These are phyloP conservation scores for Rhexocercosporidium sp. DNA, from an alignment of 2,329 filamentous ascomycete species.

Conservation along the genomic window DNA sequence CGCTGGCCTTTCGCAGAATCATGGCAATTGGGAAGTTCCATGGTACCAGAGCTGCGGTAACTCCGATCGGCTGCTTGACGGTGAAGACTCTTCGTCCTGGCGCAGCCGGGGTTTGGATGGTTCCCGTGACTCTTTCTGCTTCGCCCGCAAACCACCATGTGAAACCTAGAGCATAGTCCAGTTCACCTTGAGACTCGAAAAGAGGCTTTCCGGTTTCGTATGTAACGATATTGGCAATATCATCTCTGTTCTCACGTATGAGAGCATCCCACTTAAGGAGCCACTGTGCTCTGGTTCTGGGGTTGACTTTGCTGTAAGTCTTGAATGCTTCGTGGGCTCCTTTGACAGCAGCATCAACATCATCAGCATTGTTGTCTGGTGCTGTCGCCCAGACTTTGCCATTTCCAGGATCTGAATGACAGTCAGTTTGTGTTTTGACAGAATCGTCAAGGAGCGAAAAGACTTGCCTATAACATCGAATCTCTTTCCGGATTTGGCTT, in stretches of 20 bases:
- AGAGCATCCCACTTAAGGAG: slow-evolving; percentile 69
- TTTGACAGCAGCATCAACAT: slow-evolving; percentile 65
- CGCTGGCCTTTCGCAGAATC: slow-evolving; percentile 70
- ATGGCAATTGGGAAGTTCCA: slow-evolving; percentile 76
- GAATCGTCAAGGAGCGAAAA: background rate
- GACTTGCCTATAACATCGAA: slow-evolving; percentile 59
- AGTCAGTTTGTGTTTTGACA: slow-evolving; percentile 4
- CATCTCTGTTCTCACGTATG: slow-evolving; percentile 65
- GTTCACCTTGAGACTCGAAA: slow-evolving; percentile 55
- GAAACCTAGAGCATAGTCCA: slow-evolving; percentile 59
- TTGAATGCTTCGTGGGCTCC: slow-evolving; percentile 66
- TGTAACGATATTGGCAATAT: slow-evolving; percentile 66
- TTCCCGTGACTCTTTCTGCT: slow-evolving; percentile 66
- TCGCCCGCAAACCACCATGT: slow-evolving; percentile 64
- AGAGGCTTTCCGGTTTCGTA: slow-evolving; percentile 62
- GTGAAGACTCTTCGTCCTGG: slow-evolving; percentile 71
- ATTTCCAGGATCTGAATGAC: slow-evolving; percentile 51
- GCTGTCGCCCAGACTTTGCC: slow-evolving; percentile 50
- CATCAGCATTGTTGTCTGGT: slow-evolving; percentile 53
- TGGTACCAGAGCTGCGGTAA: slow-evolving; percentile 70
- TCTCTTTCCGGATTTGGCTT: slow-evolving; percentile 59
- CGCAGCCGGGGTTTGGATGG: slow-evolving; percentile 61
- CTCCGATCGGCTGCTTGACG: slow-evolving; percentile 76
- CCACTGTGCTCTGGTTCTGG: slow-evolving; percentile 64
- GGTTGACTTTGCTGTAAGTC: slow-evolving; percentile 62